Conservation (phyloP, 805 yeast genomes). For the Yarrowia sp. region DNA sequence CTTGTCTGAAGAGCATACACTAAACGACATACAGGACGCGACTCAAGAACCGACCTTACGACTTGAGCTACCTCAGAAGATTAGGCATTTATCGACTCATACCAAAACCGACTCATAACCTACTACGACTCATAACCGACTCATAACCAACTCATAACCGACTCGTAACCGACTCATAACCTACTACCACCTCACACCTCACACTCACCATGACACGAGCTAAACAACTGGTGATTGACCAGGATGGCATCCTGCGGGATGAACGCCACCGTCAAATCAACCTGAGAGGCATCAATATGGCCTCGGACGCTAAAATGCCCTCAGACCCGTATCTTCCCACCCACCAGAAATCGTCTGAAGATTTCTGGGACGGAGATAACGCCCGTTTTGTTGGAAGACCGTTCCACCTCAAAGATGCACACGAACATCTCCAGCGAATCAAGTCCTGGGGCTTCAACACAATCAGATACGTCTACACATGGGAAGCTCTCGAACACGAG, state of each 20-base stretch:
- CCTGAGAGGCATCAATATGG: conserved; percentile 77
- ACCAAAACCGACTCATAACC: too few species aligned
- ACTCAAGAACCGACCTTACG: too few species aligned
- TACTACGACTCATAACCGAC: neutral
- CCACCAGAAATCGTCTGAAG: conserved; percentile 36
- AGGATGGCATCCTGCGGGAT: conserved; percentile 57
- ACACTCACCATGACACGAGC: neutral
- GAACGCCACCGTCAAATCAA: conserved; percentile 53
- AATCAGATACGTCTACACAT: conserved; percentile 71
- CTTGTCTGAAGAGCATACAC: too few species aligned
- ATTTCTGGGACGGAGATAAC: conserved; percentile 58
- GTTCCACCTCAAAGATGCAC: conserved; percentile 69
- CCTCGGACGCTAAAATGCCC: conserved; percentile 71
- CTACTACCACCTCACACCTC: neutral
- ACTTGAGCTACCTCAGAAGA: too few species aligned
- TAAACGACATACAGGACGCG: too few species aligned
- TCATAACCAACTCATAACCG: neutral
- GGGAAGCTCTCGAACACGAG: conserved; percentile 88
- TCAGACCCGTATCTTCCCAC: conserved; percentile 46
- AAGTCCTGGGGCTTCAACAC: conserved; percentile 79
- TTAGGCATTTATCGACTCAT: too few species aligned
- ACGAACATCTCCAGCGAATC: conserved; percentile 61
- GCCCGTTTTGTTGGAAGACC: conserved; percentile 80
- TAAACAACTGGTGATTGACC: conserved; percentile 34
- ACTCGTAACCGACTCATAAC: neutral